Evolutionary conservation across 1,139 yeast genomes (phyloP).

Genomic region (Blastobotrys serpentis): DNA sequence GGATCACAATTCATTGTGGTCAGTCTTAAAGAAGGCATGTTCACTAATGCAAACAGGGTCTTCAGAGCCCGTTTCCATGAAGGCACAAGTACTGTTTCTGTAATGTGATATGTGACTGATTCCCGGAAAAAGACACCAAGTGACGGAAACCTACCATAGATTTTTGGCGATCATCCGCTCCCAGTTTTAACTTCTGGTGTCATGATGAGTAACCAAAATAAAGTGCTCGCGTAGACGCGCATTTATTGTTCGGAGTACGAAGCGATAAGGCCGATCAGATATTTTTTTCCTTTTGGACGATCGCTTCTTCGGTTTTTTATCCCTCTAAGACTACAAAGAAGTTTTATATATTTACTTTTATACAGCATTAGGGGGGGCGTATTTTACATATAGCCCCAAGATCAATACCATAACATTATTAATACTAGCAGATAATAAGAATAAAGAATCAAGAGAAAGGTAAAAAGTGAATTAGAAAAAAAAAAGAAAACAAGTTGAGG

Average conservation of each 20-base stretch:
- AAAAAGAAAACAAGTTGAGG: not conserved
- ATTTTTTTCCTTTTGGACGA: not conserved
- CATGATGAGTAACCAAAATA: not conserved
- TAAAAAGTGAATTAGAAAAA: not conserved
- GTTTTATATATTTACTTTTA: too few species aligned
- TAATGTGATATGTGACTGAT: slow-evolving; percentile 27
- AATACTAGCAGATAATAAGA: not conserved
- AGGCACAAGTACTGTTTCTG: slow-evolving; percentile 84
- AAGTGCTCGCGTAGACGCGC: not conserved
- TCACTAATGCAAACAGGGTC: slow-evolving; percentile 92
- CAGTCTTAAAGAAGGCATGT: slow-evolving; percentile 96
- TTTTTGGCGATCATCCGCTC: not conserved
- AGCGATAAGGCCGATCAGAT: slow-evolving; percentile 4
- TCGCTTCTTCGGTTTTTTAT: not conserved
- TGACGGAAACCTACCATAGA: not conserved
- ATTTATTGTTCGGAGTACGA: slow-evolving; percentile 1
- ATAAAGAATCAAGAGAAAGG: not conserved
- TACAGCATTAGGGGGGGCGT: too few species aligned
- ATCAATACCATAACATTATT: not conserved
- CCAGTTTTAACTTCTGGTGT: not conserved
- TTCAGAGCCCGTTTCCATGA: slow-evolving; percentile 94
- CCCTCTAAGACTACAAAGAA: not conserved
- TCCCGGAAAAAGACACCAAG: too few species aligned
- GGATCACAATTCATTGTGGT: slow-evolving; percentile 97
- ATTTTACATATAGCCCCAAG: too few species aligned